phyloP scores from a whole-genome alignment of 202 grass and related monocot species.

The Cymbopogon flexuosus region DNA sequence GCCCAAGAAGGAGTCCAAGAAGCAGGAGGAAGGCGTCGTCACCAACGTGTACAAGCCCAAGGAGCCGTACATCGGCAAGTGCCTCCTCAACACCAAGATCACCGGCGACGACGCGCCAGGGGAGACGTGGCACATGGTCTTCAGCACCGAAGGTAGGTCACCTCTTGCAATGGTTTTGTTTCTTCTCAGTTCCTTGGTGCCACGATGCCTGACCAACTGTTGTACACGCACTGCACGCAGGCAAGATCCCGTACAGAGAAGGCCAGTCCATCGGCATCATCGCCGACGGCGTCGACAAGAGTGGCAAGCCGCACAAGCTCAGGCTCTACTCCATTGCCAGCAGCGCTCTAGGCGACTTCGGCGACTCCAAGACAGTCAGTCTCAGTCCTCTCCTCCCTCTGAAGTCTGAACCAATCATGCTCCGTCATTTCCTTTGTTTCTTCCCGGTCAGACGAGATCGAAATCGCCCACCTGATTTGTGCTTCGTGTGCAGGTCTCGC shows the following conservation, averaged over 20 bases:
- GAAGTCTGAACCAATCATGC: not conserved
- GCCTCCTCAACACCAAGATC: constrained; percentile 86
- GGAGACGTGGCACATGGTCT: constrained; percentile 84
- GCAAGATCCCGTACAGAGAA: constrained; percentile 70
- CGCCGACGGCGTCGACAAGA: constrained; percentile 86
- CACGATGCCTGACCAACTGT: not conserved
- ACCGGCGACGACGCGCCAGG: constrained; percentile 64
- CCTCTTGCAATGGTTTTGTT: not conserved
- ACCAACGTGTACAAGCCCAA: constrained; percentile 69
- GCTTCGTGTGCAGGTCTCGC: constrained; percentile 46
- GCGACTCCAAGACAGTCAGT: constrained; percentile 73
- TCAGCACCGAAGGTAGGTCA: constrained; percentile 42
- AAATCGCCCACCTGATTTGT: not conserved
- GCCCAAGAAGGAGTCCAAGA: constrained; percentile 61
- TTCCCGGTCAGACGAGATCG: not conserved
- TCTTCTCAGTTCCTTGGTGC: not conserved
- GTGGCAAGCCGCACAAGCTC: constrained; percentile 91
- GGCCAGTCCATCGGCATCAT: constrained; percentile 92
- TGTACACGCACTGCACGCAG: constrained; percentile 22
- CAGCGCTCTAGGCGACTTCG: constrained; percentile 89
- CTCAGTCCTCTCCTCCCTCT: not conserved
- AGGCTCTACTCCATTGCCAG: constrained; percentile 95
- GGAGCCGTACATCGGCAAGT: constrained; percentile 58
- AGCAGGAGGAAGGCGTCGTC: constrained; percentile 64
- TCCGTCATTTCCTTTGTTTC: not conserved